Percentiles rank a stretch among this genome's conserved stretches.
These are phyloP conservation scores for Fusarium sp. DNA, from an alignment of 2,329 filamentous ascomycete genomes.

Conservation along the genomic window DNA sequence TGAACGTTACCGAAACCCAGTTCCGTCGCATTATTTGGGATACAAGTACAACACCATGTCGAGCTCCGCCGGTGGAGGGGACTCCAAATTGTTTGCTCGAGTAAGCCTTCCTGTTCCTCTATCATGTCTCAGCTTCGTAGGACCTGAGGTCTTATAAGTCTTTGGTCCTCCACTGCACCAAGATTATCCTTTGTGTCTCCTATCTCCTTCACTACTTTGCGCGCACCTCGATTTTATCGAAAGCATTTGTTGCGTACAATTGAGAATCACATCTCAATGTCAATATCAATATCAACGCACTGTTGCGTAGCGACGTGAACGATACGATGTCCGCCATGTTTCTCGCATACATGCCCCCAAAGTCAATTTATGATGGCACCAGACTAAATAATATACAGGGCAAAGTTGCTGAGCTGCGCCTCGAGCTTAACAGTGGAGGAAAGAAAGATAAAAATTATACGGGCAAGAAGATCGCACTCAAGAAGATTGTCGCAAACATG, in stretches of 20 bases:
- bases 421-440: slow-evolving; percentile 90
- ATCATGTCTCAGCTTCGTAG: slow-evolving; percentile 34
- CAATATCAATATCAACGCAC: slow-evolving; percentile 9
- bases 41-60: slow-evolving; percentile 62
- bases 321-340: slow-evolving; percentile 59
- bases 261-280: slow-evolving; percentile 24
- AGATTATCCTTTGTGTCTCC: slow-evolving; percentile 19
- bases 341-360: slow-evolving; percentile 64
- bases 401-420: slow-evolving; percentile 96
- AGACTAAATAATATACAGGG: slow-evolving; percentile 79
- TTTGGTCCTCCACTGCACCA: slow-evolving; percentile 10
- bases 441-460: slow-evolving; percentile 99
- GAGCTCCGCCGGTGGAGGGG: slow-evolving; percentile 75
- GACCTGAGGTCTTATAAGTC: slow-evolving; percentile 29
- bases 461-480: slow-evolving; percentile 96
- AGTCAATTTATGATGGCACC: slow-evolving; percentile 57
- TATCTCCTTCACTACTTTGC: slow-evolving; percentile 1
- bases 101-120: slow-evolving; percentile 66
- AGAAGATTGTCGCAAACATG: slow-evolving; percentile 99
- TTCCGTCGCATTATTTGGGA: slow-evolving; percentile 38
- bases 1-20: slow-evolving; percentile 35
- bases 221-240: slow-evolving; percentile 2
- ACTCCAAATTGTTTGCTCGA: slow-evolving; percentile 99
- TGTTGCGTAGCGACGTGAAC: slow-evolving; percentile 17
- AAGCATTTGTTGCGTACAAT: neutral